phyloP scores from a whole-genome alignment of 2,329 filamentous ascomycete species.

The Aspergillus nomiae region DNA sequence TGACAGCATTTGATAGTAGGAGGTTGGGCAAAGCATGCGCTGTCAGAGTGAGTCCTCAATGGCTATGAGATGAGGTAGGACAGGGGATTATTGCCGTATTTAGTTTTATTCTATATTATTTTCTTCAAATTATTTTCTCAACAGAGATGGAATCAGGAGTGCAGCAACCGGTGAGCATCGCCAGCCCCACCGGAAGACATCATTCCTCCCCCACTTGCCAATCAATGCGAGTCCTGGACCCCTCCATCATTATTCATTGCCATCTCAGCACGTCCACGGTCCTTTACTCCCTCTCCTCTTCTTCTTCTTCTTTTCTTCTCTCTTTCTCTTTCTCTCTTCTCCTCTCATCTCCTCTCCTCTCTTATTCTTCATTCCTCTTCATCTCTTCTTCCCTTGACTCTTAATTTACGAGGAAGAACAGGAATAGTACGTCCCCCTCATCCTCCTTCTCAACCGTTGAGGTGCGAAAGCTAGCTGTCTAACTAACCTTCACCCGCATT shows the following conservation, averaged over 20 bases:
- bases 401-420: conserved; percentile 1
- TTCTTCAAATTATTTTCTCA: not conserved
- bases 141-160: not conserved
- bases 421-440: not conserved
- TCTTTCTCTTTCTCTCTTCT: conserved; percentile 15
- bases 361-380: conserved; percentile 23
- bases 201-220: conserved; percentile 34
- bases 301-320: not conserved
- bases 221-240: conserved; percentile 11
- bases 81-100: not conserved
- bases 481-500: conserved; percentile 16
- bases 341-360: conserved; percentile 13
- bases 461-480: conserved; percentile 16
- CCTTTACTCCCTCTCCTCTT: conserved; percentile 13
- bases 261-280: conserved; percentile 10
- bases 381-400: conserved; percentile 14
- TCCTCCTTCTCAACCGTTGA: not conserved
- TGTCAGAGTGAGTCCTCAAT: not conserved
- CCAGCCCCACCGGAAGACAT: conserved; percentile 33
- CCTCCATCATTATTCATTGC: conserved; percentile 16
- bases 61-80: not conserved
- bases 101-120: no score
- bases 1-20: not conserved
- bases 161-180: not conserved
- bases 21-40: no score